Conservation (phyloP, 2,329 filamentous ascomycete species). For the Arthroderma sp. region DNA sequence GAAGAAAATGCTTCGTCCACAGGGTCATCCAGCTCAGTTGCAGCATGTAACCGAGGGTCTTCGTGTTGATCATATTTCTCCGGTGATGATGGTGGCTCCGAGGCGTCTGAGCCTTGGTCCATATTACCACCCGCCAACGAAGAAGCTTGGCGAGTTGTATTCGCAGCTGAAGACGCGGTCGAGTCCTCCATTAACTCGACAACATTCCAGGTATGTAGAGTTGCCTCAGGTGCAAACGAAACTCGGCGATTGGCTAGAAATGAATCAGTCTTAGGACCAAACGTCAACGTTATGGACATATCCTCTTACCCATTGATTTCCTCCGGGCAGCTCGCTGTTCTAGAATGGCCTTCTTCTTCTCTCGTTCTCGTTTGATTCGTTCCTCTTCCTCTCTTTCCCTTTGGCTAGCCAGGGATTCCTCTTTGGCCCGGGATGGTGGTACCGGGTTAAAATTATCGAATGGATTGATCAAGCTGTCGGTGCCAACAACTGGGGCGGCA, state of each 20-base stretch:
- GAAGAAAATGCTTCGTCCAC: constrained; percentile 61
- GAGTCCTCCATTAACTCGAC: constrained; percentile 81
- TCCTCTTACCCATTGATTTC: constrained; percentile 62
- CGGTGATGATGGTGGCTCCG: constrained; percentile 7
- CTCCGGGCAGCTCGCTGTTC: constrained; percentile 76
- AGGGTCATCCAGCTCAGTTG: constrained; percentile 54
- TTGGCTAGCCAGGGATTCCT: constrained; percentile 59
- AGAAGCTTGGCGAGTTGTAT: constrained; percentile 63
- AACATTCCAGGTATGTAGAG: constrained; percentile 92
- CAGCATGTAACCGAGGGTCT: constrained; percentile 47
- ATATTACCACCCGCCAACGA: constrained; percentile 30
- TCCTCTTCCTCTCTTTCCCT: constrained; percentile 58
- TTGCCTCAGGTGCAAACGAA: constrained; percentile 94
- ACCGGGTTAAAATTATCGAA: constrained; percentile 36
- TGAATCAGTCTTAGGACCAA: constrained; percentile 2
- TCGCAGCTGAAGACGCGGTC: constrained; percentile 60
- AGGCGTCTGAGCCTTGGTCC: background rate
- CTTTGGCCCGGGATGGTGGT: constrained; percentile 35
- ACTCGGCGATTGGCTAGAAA: constrained; percentile 67
- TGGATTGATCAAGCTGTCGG: constrained; percentile 37
- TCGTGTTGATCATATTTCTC: constrained; percentile 25
- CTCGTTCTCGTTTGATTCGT: constrained; percentile 34
- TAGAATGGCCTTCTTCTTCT: constrained; percentile 49
- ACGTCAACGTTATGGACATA: background rate
- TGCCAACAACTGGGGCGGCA: constrained; percentile 21